phyloP scores from a whole-genome alignment of 495 filamentous ascomycete genomes.

The Penicillium atrosanguineum region DNA sequence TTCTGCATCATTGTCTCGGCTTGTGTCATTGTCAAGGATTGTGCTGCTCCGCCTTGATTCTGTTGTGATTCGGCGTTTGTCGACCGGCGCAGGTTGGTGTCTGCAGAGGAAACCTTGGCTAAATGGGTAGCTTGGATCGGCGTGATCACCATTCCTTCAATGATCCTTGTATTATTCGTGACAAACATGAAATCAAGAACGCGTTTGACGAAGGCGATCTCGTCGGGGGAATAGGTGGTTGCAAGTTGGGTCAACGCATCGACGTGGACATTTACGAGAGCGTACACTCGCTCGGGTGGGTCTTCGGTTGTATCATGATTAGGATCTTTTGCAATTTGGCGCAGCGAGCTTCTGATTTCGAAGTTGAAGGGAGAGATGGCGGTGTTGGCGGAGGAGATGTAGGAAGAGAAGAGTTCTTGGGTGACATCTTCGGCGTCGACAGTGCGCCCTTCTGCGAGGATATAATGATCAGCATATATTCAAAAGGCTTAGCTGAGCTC shows the following conservation, averaged over 20 bases:
- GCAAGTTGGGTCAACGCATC: constrained; percentile 83
- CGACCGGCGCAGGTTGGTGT: constrained; percentile 35
- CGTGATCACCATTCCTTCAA: constrained; percentile 77
- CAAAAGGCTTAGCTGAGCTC: neutral
- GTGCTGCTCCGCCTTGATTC: constrained; percentile 38
- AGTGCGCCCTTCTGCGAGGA: constrained; percentile 34
- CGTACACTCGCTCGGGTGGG: constrained; percentile 52
- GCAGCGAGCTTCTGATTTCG: constrained; percentile 72
- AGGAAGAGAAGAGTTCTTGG: constrained; percentile 62
- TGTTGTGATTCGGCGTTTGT: constrained; percentile 35
- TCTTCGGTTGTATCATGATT: constrained; percentile 8
- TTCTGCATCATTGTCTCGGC: constrained; percentile 68
- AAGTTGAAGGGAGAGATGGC: constrained; percentile 78
- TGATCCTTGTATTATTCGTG: constrained; percentile 68
- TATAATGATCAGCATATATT: neutral
- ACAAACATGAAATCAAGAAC: constrained; percentile 93
- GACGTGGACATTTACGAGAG: constrained; percentile 83
- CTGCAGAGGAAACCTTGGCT: constrained; percentile 27
- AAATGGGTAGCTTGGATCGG: constrained; percentile 67
- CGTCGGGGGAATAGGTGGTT: constrained; percentile 76
- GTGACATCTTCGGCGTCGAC: constrained; percentile 59
- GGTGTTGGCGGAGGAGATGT: constrained; percentile 65
- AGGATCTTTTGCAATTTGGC: constrained; percentile 47
- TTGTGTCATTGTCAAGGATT: constrained; percentile 69
- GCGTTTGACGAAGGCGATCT: constrained; percentile 85